Evolutionary conservation across 23 red algal species (phyloP).

Genomic region (Chondrus crispus): DNA sequence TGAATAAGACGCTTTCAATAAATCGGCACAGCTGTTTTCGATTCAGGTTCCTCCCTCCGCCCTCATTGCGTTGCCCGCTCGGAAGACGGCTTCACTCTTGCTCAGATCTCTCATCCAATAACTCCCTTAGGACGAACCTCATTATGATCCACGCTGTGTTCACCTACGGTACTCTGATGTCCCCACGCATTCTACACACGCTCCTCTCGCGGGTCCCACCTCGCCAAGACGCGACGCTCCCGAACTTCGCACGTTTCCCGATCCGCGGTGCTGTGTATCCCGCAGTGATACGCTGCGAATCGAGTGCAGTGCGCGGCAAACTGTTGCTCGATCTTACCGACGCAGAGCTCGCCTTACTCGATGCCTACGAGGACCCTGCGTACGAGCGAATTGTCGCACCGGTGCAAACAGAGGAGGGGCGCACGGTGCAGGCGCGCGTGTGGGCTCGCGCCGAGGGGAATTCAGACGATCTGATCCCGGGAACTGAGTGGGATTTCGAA

Average conservation of each 20-base stretch:
- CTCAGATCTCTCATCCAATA: too few species aligned
- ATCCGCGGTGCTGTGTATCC: slow-evolving; percentile 20
- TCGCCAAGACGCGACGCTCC: neutral
- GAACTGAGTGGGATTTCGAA: neutral
- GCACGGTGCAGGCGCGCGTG: neutral
- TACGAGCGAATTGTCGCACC: neutral
- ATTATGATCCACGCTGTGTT: slow-evolving; percentile 20
- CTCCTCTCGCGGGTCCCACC: neutral
- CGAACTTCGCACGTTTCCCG: neutral
- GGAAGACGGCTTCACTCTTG: too few species aligned
- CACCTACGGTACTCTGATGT: slow-evolving; percentile 44
- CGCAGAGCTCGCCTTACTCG: neutral
- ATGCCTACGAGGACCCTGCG: neutral
- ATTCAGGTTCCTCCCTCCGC: too few species aligned
- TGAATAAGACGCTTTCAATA: too few species aligned
- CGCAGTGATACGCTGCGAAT: neutral
- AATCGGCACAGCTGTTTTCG: too few species aligned
- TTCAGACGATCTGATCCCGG: neutral
- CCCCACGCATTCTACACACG: neutral
- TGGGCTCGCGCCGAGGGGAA: neutral
- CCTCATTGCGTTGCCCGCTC: too few species aligned
- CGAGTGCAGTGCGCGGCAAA: neutral
- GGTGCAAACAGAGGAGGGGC: neutral
- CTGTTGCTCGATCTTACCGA: neutral
- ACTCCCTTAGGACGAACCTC: too few species aligned